Conservation (phyloP, 371 early-diverging fungal species). For the Mucor velutinosus region DNA sequence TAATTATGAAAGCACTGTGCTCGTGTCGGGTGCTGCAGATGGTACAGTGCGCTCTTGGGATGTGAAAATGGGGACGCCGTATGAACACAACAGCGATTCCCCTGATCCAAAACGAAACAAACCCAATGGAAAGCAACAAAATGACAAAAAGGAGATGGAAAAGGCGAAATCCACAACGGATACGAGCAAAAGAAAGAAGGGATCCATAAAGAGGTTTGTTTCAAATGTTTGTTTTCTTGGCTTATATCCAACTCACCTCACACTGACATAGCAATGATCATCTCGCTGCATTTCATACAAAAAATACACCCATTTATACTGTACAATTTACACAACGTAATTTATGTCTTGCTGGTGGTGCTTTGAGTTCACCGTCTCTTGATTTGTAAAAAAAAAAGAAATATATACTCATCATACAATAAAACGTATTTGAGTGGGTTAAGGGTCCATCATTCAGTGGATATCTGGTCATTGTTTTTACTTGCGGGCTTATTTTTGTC, state of each 20-base stretch:
- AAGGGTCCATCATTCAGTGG: not conserved
- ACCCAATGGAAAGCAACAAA: constrained; percentile 28
- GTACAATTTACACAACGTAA: constrained; percentile 92
- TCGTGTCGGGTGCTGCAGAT: constrained; percentile 93
- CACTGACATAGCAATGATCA: constrained; percentile 53
- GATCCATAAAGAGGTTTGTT: constrained; percentile 39
- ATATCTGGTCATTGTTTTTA: too few species aligned
- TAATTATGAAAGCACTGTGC: constrained; percentile 79
- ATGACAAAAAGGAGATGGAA: constrained; percentile 31
- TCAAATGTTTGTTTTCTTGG: not conserved
- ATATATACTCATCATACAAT: not conserved
- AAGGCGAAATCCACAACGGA: constrained; percentile 28
- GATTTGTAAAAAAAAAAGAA: constrained; percentile 4
- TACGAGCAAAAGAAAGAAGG: constrained; percentile 30
- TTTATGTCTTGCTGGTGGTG: constrained; percentile 78
- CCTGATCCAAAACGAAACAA: constrained; percentile 35
- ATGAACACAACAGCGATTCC: constrained; percentile 7
- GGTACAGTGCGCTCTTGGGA: constrained; percentile 96
- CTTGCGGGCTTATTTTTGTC: too few species aligned
- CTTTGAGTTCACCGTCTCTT: constrained; percentile 20
- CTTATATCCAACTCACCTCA: not conserved
- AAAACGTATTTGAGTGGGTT: not conserved
- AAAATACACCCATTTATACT: constrained; percentile 90
- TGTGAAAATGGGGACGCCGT: constrained; percentile 65
- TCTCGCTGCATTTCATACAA: constrained; percentile 87